Evolutionary conservation across 2,329 filamentous ascomycete genomes (phyloP).

Genomic region (Pyricularia grisea): DNA sequence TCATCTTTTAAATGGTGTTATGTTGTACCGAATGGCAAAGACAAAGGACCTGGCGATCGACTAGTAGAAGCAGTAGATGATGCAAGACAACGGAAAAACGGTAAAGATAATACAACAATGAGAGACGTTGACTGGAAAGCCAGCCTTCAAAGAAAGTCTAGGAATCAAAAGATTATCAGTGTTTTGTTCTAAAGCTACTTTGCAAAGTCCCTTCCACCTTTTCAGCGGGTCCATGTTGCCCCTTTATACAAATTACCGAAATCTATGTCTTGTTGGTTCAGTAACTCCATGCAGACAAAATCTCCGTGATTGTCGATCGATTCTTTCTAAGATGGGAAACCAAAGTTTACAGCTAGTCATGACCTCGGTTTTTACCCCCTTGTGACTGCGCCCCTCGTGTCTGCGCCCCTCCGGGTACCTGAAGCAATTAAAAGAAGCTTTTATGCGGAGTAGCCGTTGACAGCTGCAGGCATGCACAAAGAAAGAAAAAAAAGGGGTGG

Average conservation of each 20-base stretch:
- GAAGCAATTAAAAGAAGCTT: background rate
- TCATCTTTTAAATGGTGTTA: background rate
- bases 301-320: background rate
- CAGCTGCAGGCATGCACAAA: background rate
- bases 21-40: background rate
- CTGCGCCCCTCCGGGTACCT: background rate
- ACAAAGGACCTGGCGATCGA: background rate
- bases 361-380: background rate
- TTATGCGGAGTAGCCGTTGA: background rate
- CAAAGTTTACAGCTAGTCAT: background rate
- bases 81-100: too few species aligned
- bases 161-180: too few species aligned
- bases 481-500: background rate
- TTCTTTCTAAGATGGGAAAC: background rate
- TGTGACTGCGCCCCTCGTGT: background rate
- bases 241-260: background rate
- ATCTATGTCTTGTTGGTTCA: background rate
- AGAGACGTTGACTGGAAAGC: too few species aligned
- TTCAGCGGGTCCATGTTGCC: background rate
- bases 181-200: too few species aligned
- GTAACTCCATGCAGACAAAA: background rate
- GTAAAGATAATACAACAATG: too few species aligned
- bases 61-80: background rate
- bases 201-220: background rate
- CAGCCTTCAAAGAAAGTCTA: background rate